These are phyloP conservation scores for Cadophora sp. DNA, from an alignment of 2,329 filamentous ascomycete species.

Conservation along the genomic window DNA sequence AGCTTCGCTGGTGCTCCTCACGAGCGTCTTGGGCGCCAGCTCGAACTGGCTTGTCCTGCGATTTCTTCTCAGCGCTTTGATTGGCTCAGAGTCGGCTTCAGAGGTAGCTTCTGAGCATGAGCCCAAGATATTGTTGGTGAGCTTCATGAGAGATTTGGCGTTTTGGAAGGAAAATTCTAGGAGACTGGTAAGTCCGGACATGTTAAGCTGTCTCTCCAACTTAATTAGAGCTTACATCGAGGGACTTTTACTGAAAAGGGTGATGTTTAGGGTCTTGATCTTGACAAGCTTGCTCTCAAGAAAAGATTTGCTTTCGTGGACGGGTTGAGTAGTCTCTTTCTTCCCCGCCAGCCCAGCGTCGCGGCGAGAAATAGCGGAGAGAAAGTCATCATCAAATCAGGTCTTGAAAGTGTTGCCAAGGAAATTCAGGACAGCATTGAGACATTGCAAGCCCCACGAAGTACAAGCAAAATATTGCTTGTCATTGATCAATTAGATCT, in stretches of 20 bases:
- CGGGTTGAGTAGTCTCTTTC: slow-evolving; percentile 51
- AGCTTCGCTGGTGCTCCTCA: slow-evolving; percentile 69
- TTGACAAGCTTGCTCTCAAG: slow-evolving; percentile 63
- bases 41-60: slow-evolving; percentile 71
- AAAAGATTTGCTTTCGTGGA: slow-evolving; percentile 77
- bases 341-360: slow-evolving; percentile 27
- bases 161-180: slow-evolving; percentile 80
- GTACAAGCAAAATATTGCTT: slow-evolving; percentile 56
- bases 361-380: slow-evolving; percentile 19
- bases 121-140: slow-evolving; percentile 74
- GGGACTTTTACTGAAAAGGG: slow-evolving; percentile 13
- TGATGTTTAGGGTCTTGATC: slow-evolving; percentile 68
- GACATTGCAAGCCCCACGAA: slow-evolving; percentile 24
- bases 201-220: not conserved
- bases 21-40: slow-evolving; percentile 68
- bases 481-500: slow-evolving; percentile 72
- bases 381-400: slow-evolving; percentile 28
- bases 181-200: slow-evolving; percentile 61
- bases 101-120: slow-evolving; percentile 41
- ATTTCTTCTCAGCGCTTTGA: slow-evolving; percentile 50
- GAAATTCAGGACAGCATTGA: slow-evolving; percentile 34
- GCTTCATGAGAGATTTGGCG: slow-evolving; percentile 77
- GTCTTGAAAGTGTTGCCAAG: slow-evolving; percentile 29
- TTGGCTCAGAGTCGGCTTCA: slow-evolving; percentile 42
- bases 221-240: not conserved